Evolutionary conservation across 495 filamentous ascomycete genomes (phyloP).

Genomic region (Penicillium desertorum): DNA sequence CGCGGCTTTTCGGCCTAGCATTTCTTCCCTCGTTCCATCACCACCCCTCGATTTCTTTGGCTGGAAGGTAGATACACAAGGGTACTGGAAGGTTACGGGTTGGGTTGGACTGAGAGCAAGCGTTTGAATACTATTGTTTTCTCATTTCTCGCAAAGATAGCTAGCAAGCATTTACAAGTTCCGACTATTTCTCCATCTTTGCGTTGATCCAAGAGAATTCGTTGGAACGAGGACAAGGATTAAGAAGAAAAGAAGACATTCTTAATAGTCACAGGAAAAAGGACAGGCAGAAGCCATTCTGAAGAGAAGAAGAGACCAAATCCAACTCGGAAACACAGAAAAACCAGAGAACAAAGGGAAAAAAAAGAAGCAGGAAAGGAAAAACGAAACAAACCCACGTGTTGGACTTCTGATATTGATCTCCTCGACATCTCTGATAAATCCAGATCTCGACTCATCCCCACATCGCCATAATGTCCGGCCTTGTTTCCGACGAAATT

Average conservation of each 20-base stretch:
- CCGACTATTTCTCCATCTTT: slow-evolving; percentile 45
- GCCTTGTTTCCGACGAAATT: slow-evolving; percentile 78
- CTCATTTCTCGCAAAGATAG: slow-evolving; percentile 48
- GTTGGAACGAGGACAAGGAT: slow-evolving; percentile 32
- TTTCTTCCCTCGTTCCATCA: slow-evolving; percentile 5
- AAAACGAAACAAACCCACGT: slow-evolving; percentile 17
- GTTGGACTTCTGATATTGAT: slow-evolving; percentile 1
- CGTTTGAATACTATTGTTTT: slow-evolving; percentile 39
- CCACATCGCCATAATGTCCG: slow-evolving; percentile 61
- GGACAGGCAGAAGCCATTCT: slow-evolving; percentile 8
- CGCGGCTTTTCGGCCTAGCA: neutral
- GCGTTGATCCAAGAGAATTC: slow-evolving; percentile 34
- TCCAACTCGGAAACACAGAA: slow-evolving; percentile 9
- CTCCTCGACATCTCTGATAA: slow-evolving; percentile 4
- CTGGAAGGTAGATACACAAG: slow-evolving; percentile 28
- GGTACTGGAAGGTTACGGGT: slow-evolving; percentile 24
- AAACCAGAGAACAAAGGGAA: slow-evolving; percentile 10
- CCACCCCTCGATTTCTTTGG: slow-evolving; percentile 1
- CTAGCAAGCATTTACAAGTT: slow-evolving; percentile 56
- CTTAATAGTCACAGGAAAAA: slow-evolving; percentile 28
- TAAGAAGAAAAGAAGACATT: slow-evolving; percentile 36
- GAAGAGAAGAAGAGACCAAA: slow-evolving; percentile 15
- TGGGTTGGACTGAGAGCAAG: slow-evolving; percentile 28
- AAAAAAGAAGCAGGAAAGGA: neutral
- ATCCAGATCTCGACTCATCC: slow-evolving; percentile 8